These are phyloP conservation scores for Phytophthora vignae DNA, from an alignment of 352 stramenopile species.

Conservation along the genomic window DNA sequence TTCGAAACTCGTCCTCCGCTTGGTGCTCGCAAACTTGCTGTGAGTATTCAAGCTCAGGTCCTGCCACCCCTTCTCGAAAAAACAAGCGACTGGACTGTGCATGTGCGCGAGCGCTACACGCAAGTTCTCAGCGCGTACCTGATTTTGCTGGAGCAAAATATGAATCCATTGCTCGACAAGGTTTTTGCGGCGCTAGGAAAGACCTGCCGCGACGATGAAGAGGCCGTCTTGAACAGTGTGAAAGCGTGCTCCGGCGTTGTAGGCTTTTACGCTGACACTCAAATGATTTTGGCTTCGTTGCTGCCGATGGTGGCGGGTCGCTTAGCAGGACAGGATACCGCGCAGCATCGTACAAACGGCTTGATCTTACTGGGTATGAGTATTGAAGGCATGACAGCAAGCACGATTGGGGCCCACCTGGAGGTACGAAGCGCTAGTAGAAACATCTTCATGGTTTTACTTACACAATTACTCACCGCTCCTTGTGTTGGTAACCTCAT, in stretches of 20 bases:
- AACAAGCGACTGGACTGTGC: conserved; percentile 82
- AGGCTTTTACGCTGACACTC: conserved; percentile 73
- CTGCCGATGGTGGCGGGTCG: conserved; percentile 76
- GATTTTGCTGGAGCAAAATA: conserved; percentile 67
- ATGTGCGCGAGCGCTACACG: conserved; percentile 79
- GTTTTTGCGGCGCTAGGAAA: conserved; percentile 77
- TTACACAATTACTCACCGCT: no score
- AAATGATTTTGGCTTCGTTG: conserved; percentile 79
- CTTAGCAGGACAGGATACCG: conserved; percentile 76
- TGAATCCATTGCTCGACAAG: conserved; percentile 79
- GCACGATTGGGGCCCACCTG: conserved; percentile 68
- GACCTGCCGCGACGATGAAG: conserved; percentile 81
- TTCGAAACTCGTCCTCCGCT: conserved; percentile 59
- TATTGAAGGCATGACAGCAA: conserved; percentile 76
- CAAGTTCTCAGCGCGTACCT: conserved; percentile 74
- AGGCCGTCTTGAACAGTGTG: conserved; percentile 65
- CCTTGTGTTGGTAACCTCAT: conserved; percentile 1
- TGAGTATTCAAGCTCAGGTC: conserved; percentile 55
- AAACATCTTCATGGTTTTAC: not conserved
- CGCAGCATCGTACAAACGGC: conserved; percentile 81
- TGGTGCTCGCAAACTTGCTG: conserved; percentile 57
- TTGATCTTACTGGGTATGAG: conserved; percentile 84
- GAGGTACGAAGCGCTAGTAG: conserved; percentile 40
- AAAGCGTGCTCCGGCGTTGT: conserved; percentile 70
- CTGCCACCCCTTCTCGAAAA: conserved; percentile 71